Conservation (phyloP, 768 basidiomycete genomes). For the Mycena albidolilacea region DNA sequence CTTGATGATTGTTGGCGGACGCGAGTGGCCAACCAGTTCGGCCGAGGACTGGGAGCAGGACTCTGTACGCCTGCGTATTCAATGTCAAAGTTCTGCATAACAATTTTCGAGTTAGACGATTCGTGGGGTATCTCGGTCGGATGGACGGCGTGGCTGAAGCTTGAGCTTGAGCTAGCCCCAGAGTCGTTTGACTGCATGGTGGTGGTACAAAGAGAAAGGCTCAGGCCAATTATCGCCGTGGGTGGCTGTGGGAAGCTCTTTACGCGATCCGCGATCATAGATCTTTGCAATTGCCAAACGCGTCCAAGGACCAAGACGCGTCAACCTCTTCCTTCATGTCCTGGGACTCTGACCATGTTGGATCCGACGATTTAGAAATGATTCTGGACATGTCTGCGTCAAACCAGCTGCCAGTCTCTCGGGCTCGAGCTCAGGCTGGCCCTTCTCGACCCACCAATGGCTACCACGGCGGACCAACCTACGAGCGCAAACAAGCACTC, state of each 20-base stretch:
- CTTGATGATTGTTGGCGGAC: slow-evolving; percentile 39
- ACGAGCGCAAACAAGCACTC: slow-evolving; percentile 41
- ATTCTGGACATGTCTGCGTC: slow-evolving; percentile 42
- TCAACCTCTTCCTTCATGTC: slow-evolving; percentile 1
- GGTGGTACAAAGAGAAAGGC: neutral
- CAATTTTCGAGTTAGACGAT: slow-evolving; percentile 22
- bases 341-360: slow-evolving; percentile 30
- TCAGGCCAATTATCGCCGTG: neutral
- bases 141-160: slow-evolving; percentile 16
- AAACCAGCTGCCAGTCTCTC: neutral
- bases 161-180: slow-evolving; percentile 23
- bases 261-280: too few species aligned
- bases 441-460: slow-evolving; percentile 24
- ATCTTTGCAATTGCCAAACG: neutral
- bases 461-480: slow-evolving; percentile 17
- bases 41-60: slow-evolving; percentile 21
- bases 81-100: slow-evolving; percentile 30
- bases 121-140: neutral
- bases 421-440: neutral
- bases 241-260: neutral
- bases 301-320: slow-evolving; percentile 11
- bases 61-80: slow-evolving; percentile 23
- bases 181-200: slow-evolving; percentile 33
- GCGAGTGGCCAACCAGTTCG: slow-evolving; percentile 40
- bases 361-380: slow-evolving; percentile 41